Evolutionary conservation across 2,329 filamentous ascomycete genomes (phyloP).

Genomic region (Aspergillus transmontanensis): DNA sequence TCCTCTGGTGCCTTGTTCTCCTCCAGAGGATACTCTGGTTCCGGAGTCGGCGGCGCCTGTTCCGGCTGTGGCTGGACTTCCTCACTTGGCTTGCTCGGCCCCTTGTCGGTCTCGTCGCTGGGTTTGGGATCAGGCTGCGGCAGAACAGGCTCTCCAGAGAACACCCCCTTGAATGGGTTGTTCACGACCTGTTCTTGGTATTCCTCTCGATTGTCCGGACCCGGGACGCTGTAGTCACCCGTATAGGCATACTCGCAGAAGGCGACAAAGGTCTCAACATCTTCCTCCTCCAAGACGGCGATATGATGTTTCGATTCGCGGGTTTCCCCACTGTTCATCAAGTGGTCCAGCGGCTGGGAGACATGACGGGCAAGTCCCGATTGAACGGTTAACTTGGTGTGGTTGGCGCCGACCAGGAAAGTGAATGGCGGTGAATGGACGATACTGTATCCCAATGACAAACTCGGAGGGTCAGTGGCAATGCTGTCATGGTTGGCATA

Average conservation of each 20-base stretch:
- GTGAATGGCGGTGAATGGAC: constrained; percentile 48
- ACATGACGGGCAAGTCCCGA: constrained; percentile 47
- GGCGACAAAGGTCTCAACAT: constrained; percentile 52
- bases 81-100: not conserved
- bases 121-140: not conserved
- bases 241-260: constrained; percentile 56
- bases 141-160: constrained; percentile 16
- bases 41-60: not conserved
- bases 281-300: constrained; percentile 49
- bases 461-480: constrained; percentile 24
- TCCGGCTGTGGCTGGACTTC: constrained; percentile 13
- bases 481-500: constrained; percentile 18
- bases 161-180: constrained; percentile 18
- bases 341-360: constrained; percentile 45
- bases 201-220: constrained; percentile 26
- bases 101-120: not conserved
- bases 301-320: constrained; percentile 47
- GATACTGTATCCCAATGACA: constrained; percentile 36
- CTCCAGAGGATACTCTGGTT: not conserved
- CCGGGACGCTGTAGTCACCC: constrained; percentile 47
- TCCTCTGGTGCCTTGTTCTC: not conserved
- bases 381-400: constrained; percentile 51
- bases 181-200: constrained; percentile 19
- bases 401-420: constrained; percentile 49
- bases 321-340: constrained; percentile 51